Evolutionary conservation across 2,329 filamentous ascomycete genomes (phyloP), one percentile per base, ranked within the genome.

Genomic region (Colletotrichum tofieldiae): DNA sequence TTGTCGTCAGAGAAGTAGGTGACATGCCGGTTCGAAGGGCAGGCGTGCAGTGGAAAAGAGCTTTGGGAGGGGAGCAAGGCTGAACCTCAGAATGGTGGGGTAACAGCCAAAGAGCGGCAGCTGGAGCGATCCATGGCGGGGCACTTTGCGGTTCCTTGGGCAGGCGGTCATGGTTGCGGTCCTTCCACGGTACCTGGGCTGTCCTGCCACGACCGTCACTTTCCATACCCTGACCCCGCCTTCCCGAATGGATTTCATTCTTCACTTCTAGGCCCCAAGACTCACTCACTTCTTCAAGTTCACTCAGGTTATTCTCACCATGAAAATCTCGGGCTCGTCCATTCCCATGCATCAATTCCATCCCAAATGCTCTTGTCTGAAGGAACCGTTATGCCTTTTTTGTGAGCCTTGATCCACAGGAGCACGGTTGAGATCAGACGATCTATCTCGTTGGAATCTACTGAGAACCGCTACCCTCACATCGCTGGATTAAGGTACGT

Each of bases 31-130:
- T 32, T 35, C 43, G 51, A 54, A 54, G 39, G 52, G 54, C 55
- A 65, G 67, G 54, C 47, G 43, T 14, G 39, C 32, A 55, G 47
- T n/a, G 39, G 65, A 61, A 61, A 66, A 39, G 63, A 45, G 62
- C 60, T 66, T 64, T 37, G 62, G 62, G 37, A 41, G 39, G 23
- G 43, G 23, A 71, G 67, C 71, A 62, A 73, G 71, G 71, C 71
- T 73, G 71, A 72, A 68, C 23, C 49, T 61, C 43, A 52, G 43
- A 55, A 71, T 73, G 71, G 71, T 73, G 71, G 71, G 71, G 67
- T 73, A 73, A 55, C 32, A 49, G 61, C 49, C 37, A 64, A 54
- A 56, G 41, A 66, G 47, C 55, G 45, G 35, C 55, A 18, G 65
- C 39, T 41, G 56, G 20, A 65, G 51, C 62, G 51, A 32, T 55